phyloP scores from a whole-genome alignment of 176 grass and related monocot genomes.

The Bromus sterilis region DNA sequence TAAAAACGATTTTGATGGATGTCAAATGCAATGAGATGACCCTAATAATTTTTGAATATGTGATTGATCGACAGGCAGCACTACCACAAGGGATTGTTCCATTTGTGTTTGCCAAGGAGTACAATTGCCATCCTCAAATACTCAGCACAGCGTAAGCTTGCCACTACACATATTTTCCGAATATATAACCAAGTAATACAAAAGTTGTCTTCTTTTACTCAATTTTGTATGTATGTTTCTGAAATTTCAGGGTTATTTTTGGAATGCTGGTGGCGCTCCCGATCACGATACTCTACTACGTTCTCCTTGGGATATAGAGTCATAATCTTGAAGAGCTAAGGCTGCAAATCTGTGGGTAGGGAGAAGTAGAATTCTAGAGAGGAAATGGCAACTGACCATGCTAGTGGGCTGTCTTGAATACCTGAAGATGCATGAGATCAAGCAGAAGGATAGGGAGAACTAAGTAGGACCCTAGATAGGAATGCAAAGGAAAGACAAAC shows the following conservation, averaged over 20 bases:
- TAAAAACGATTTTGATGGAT: not conserved
- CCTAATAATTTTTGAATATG: not conserved
- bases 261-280: constrained; percentile 93
- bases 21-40: not conserved
- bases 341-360: not conserved
- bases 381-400: not conserved
- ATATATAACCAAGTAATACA: not conserved
- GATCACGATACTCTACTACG: constrained; percentile 91
- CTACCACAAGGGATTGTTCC: constrained; percentile 98
- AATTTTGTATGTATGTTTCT: not conserved
- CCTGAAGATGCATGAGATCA: constrained; percentile 23
- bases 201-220: not conserved
- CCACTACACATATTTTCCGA: not conserved
- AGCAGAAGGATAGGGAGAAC: constrained; percentile 18
- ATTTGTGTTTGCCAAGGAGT: constrained; percentile 97
- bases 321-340: constrained; percentile 10
- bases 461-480: constrained; percentile 40
- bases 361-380: constrained; percentile 22
- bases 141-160: constrained; percentile 94
- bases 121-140: constrained; percentile 95
- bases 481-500: constrained; percentile 23
- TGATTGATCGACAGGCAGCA: constrained; percentile 58
- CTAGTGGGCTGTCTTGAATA: constrained; percentile 5
- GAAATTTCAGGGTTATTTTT: constrained; percentile 72
- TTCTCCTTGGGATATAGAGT: constrained; percentile 79